Conservation (phyloP, 345 rosid genomes). For the Ceriops tagal region DNA sequence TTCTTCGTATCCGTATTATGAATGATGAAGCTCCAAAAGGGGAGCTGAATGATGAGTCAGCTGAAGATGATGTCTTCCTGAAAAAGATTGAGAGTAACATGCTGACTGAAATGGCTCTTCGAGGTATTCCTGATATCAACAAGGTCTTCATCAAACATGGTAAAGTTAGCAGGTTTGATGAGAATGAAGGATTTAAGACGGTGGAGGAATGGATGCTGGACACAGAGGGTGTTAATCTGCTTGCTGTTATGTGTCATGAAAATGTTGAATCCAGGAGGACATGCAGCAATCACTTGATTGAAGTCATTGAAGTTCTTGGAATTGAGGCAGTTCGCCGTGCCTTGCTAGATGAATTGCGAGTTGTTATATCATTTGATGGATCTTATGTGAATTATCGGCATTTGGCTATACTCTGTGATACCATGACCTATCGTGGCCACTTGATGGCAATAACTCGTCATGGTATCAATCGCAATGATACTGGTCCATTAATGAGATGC, state of each 20-base stretch:
- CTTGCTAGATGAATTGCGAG: slow-evolving; percentile 86
- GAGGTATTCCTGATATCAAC: slow-evolving; percentile 93
- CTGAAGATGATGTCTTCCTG: slow-evolving; percentile 96
- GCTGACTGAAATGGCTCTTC: slow-evolving; percentile 97
- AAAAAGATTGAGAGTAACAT: slow-evolving; percentile 95
- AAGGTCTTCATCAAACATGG: slow-evolving; percentile 87
- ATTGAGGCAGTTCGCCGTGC: slow-evolving; percentile 97
- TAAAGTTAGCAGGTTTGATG: slow-evolving; percentile 77
- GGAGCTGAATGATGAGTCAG: slow-evolving; percentile 78
- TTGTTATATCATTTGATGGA: slow-evolving; percentile 95
- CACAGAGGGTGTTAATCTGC: slow-evolving; percentile 96
- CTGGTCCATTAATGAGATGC: slow-evolving; percentile 98
- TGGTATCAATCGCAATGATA: slow-evolving; percentile 93
- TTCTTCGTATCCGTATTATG: slow-evolving; percentile 93
- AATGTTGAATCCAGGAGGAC: slow-evolving; percentile 91
- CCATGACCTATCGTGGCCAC: slow-evolving; percentile 98
- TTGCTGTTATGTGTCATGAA: slow-evolving; percentile 94
- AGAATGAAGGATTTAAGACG: slow-evolving; percentile 72
- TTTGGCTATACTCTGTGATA: slow-evolving; percentile 93
- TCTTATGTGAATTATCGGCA: slow-evolving; percentile 96
- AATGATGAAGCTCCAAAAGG: slow-evolving; percentile 93
- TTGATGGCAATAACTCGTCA: slow-evolving; percentile 98
- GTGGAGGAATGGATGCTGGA: slow-evolving; percentile 97
- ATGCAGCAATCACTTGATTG: slow-evolving; percentile 93
- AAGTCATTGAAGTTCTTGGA: slow-evolving; percentile 94